Conservation (phyloP, 805 yeast genomes). For the Sungouiella blattae region DNA sequence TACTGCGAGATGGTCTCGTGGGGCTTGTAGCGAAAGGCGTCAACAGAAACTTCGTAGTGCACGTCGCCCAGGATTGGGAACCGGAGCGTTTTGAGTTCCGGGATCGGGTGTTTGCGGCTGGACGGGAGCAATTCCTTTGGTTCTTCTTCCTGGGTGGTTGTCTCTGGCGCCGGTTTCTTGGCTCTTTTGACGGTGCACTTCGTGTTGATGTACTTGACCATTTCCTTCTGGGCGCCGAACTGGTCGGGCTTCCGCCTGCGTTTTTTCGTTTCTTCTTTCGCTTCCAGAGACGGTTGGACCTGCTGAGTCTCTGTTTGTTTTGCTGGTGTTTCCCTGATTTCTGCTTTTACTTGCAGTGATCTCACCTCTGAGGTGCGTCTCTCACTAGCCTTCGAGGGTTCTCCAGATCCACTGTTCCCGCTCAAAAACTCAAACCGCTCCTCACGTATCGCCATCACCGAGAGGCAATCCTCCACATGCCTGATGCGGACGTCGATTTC, state of each 20-base stretch:
- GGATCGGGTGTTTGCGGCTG: slow-evolving; percentile 36
- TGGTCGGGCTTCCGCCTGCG: slow-evolving; percentile 4
- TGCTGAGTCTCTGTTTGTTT: too few species aligned
- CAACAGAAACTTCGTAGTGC: slow-evolving; percentile 50
- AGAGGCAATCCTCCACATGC: slow-evolving; percentile 57
- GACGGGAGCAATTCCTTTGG: slow-evolving; percentile 10
- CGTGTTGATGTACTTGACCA: slow-evolving; percentile 7
- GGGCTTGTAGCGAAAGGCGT: slow-evolving; percentile 57
- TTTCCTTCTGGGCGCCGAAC: slow-evolving; percentile 7
- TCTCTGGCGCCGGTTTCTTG: slow-evolving; percentile 1
- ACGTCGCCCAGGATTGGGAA: slow-evolving; percentile 27
- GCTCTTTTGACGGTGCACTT: slow-evolving; percentile 6
- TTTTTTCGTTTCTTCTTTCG: slow-evolving; percentile 13
- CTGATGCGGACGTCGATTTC: slow-evolving; percentile 41
- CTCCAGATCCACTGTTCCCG: too few species aligned
- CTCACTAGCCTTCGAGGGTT: too few species aligned
- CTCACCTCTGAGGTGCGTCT: slow-evolving; percentile 4
- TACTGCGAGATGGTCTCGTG: slow-evolving; percentile 47
- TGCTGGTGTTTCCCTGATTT: too few species aligned
- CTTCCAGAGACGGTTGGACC: too few species aligned
- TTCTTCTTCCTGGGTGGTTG: slow-evolving; percentile 19
- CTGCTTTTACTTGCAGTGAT: too few species aligned
- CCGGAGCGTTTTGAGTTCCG: slow-evolving; percentile 49
- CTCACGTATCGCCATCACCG: slow-evolving; percentile 24
- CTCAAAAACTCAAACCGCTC: slow-evolving; percentile 34